Evolutionary conservation across 495 filamentous ascomycete species (phyloP).

Genomic region (Monascus purpureus): DNA sequence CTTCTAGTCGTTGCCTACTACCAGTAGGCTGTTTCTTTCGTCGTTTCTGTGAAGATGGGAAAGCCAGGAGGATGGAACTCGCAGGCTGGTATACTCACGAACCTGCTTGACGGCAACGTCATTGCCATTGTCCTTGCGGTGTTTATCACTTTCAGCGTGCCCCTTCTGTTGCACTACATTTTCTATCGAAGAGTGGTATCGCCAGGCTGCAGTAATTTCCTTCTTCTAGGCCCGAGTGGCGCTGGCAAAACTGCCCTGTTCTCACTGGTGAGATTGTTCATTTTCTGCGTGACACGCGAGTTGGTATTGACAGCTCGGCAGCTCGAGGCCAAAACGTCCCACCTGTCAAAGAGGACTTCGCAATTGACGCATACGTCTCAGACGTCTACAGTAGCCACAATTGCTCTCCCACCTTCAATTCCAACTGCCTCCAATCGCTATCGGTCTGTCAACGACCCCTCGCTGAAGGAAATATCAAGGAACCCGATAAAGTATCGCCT

Average conservation of each 20-base stretch:
- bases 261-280: conserved; percentile 51
- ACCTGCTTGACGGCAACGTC: conserved; percentile 28
- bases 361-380: conserved; percentile 69
- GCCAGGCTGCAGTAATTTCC: conserved; percentile 60
- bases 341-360: conserved; percentile 13
- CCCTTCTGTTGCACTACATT: conserved; percentile 62
- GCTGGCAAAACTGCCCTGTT: conserved; percentile 81
- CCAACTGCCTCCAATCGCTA: conserved; percentile 51
- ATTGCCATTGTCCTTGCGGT: conserved; percentile 48
- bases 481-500: conserved; percentile 69
- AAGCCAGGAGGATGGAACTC: conserved; percentile 21
- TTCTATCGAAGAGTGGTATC: conserved; percentile 54
- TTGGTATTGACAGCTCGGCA: conserved; percentile 10
- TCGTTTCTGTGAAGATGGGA: conserved; percentile 14
- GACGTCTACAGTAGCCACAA: conserved; percentile 53
- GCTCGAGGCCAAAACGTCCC: conserved; percentile 32
- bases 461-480: conserved; percentile 45
- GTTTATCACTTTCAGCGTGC: conserved; percentile 55
- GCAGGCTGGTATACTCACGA: conserved; percentile 23
- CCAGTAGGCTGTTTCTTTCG: too few relatives aligned
- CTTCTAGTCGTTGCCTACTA: too few relatives aligned
- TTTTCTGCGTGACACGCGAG: too few relatives aligned
- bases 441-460: conserved; percentile 55
- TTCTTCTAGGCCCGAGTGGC: conserved; percentile 73
- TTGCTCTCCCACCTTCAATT: conserved; percentile 52